A percentile compares a stretch with the other conserved stretches of the same genome.
Evolutionary conservation across 164 flowering plant genomes (phyloP).

Genomic region (grape (Vitis vinifera)): ASM3070453v1 NC_081818.1:28026501-28027000

Average conservation of each 20-base stretch:
- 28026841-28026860: slow-evolving; percentile 33
- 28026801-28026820: slow-evolving; percentile 42
- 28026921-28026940: too few species aligned
- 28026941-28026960: neutral
- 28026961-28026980: neutral
- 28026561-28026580: neutral
- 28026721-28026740: neutral
- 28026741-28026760: slow-evolving; percentile 34
- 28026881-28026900: neutral
- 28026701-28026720: slow-evolving; percentile 33
- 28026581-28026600: neutral
- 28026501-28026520: too few species aligned
- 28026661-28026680: slow-evolving; percentile 56
- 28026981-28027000: too few species aligned
- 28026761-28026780: slow-evolving; percentile 35
- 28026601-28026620: slow-evolving; percentile 31
- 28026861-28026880: neutral
- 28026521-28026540: too few species aligned
- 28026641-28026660: slow-evolving; percentile 66
- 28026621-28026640: slow-evolving; percentile 58
- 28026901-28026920: too few species aligned
- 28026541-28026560: too few species aligned
- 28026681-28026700: slow-evolving; percentile 48
- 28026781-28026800: slow-evolving; percentile 35
- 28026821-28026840: slow-evolving; percentile 38